These are phyloP conservation scores for Saprolegnia parasitica DNA, from an alignment of 352 stramenopile species.

Conservation along the genomic window DNA sequence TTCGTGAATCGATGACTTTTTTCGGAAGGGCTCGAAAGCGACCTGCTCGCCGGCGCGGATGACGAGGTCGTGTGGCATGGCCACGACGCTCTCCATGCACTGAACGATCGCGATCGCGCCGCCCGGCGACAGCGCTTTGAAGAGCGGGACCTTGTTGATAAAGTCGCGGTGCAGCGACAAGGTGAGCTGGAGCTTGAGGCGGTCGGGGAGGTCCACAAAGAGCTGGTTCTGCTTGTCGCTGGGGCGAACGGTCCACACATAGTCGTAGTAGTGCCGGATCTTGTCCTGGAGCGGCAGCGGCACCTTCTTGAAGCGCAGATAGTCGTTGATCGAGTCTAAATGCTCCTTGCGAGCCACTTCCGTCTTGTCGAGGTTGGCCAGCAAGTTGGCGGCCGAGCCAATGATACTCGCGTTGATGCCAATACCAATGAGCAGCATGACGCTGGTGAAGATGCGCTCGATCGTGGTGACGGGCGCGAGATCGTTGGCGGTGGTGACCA, in stretches of 20 bases:
- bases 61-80: constrained; percentile 65
- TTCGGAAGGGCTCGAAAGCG: constrained; percentile 13
- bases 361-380: constrained; percentile 70
- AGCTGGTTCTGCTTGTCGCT: constrained; percentile 53
- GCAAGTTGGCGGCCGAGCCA: constrained; percentile 63
- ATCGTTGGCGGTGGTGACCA: constrained; percentile 62
- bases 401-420: constrained; percentile 79
- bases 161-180: constrained; percentile 63
- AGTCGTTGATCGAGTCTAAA: constrained; percentile 76
- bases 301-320: constrained; percentile 77
- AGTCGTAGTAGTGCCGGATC: constrained; percentile 73
- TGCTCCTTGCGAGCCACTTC: constrained; percentile 72
- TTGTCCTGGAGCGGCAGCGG: constrained; percentile 58
- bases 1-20: neutral
- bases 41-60: constrained; percentile 55
- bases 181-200: constrained; percentile 59
- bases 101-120: constrained; percentile 70
- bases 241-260: constrained; percentile 53
- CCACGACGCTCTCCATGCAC: constrained; percentile 55
- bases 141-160: constrained; percentile 68
- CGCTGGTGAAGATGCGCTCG: constrained; percentile 55
- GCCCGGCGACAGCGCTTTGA: constrained; percentile 60
- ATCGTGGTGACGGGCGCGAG: constrained; percentile 47
- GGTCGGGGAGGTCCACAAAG: constrained; percentile 68
- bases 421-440: constrained; percentile 74